A percentile compares a stretch with the other conserved stretches of the same genome.
These are phyloP conservation scores for Epichloe sp. DNA, from an alignment of 2,329 filamentous ascomycete species.

Conservation along the genomic window DNA sequence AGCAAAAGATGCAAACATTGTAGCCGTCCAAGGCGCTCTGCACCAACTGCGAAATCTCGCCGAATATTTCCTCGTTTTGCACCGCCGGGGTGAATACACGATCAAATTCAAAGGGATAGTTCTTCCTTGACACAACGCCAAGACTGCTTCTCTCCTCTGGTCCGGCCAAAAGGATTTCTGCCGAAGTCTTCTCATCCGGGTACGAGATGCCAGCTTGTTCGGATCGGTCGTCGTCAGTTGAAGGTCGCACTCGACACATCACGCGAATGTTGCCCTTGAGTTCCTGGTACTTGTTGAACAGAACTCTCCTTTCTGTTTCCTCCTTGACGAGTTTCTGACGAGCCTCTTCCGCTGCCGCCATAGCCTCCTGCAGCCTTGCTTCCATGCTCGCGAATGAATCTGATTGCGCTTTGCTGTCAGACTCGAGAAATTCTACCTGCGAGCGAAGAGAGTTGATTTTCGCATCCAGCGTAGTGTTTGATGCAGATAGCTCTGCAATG, in stretches of 20 bases:
- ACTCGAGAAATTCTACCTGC: constrained; percentile 80
- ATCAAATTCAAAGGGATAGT: constrained; percentile 80
- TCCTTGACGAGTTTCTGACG: constrained; percentile 79
- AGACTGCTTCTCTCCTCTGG: constrained; percentile 75
- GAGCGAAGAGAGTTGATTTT: constrained; percentile 64
- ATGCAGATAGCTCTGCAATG: constrained; percentile 45
- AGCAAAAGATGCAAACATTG: constrained; percentile 98
- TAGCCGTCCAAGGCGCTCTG: constrained; percentile 94
- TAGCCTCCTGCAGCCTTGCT: constrained; percentile 63
- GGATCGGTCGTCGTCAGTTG: constrained; percentile 45
- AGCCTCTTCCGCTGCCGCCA: constrained; percentile 54
- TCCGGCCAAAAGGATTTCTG: constrained; percentile 73
- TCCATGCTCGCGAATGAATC: constrained; percentile 75
- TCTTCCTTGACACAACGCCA: constrained; percentile 62
- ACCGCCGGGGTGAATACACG: constrained; percentile 72
- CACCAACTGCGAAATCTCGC: constrained; percentile 91
- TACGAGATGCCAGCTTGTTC: constrained; percentile 63
- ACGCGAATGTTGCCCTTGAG: constrained; percentile 97
- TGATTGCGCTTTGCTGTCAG: constrained; percentile 78
- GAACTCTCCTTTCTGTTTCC: constrained; percentile 75
- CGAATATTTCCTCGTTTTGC: constrained; percentile 78
- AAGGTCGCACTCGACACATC: constrained; percentile 87
- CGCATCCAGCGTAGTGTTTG: constrained; percentile 56
- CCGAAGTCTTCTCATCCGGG: constrained; percentile 71
- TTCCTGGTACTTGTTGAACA: constrained; percentile 97